phyloP scores from a whole-genome alignment of 768 basidiomycete genomes.

The Suillus clintonianus region DNA sequence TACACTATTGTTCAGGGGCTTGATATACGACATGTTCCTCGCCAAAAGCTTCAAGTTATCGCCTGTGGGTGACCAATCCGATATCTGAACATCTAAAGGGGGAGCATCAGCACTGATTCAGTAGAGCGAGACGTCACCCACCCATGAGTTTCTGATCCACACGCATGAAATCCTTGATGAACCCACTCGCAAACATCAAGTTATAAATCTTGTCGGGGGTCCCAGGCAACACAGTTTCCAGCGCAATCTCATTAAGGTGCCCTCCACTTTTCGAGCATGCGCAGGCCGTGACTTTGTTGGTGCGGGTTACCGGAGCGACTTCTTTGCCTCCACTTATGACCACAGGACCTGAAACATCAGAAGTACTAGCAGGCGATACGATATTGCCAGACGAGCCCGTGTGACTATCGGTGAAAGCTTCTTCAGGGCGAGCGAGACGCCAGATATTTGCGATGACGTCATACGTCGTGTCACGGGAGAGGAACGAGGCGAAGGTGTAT shows the following conservation, averaged over 20 bases:
- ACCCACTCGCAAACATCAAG: slow-evolving; percentile 93
- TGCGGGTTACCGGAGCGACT: slow-evolving; percentile 10
- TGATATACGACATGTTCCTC: slow-evolving; percentile 93
- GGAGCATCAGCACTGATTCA: not conserved
- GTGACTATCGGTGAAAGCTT: slow-evolving; percentile 28
- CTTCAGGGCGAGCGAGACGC: slow-evolving; percentile 82
- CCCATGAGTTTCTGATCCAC: slow-evolving; percentile 88
- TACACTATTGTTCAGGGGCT: slow-evolving; percentile 82
- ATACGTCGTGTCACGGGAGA: slow-evolving; percentile 92
- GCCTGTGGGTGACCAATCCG: slow-evolving; percentile 83
- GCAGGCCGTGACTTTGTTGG: slow-evolving; percentile 67
- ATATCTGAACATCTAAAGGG: slow-evolving; percentile 83
- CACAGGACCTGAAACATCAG: slow-evolving; percentile 12
- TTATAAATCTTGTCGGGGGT: slow-evolving; percentile 96
- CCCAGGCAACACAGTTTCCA: slow-evolving; percentile 82
- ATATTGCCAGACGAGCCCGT: slow-evolving; percentile 19
- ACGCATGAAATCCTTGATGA: slow-evolving; percentile 91
- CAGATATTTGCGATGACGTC: slow-evolving; percentile 97
- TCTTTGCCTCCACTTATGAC: slow-evolving; percentile 6
- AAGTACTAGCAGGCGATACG: slow-evolving; percentile 18
- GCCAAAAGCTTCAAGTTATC: slow-evolving; percentile 69
- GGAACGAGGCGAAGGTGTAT: slow-evolving; percentile 95
- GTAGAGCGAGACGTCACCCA: slow-evolving; percentile 38
- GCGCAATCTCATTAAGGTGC: slow-evolving; percentile 72
- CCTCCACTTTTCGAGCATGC: slow-evolving; percentile 67